Percentiles rank a stretch among this genome's conserved stretches.
phyloP scores from a whole-genome alignment of 2,329 filamentous ascomycete genomes.

The Diaporthe capsici region DNA sequence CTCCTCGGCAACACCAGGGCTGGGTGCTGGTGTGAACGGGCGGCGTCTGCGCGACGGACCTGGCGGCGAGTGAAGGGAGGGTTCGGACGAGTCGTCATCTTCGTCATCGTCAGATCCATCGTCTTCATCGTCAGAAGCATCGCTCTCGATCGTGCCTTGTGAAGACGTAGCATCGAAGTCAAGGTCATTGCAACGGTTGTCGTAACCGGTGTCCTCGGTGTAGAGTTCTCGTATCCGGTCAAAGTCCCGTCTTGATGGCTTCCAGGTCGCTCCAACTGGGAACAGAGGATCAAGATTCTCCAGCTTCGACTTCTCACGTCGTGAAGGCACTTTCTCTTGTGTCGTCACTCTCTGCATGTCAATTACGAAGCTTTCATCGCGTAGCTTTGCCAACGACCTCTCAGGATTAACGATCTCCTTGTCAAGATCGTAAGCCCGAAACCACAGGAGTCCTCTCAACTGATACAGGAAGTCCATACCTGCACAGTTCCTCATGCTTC shows the following conservation, averaged over 20 bases:
- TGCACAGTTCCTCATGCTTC: no score
- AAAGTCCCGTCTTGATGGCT: not conserved
- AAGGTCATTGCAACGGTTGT: not conserved
- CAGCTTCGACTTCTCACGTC: not conserved
- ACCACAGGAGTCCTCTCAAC: not conserved
- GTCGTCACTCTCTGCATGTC: not conserved
- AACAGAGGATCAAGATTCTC: not conserved
- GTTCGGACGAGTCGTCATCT: not conserved
- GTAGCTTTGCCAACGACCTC: not conserved
- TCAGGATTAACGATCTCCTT: not conserved
- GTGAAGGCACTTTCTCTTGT: not conserved
- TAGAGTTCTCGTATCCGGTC: not conserved
- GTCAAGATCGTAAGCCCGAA: not conserved
- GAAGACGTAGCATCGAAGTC: not conserved
- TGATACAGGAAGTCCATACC: constrained; percentile 22
- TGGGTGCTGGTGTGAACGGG: not conserved
- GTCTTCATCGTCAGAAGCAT: not conserved
- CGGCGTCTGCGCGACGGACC: not conserved
- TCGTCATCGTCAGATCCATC: not conserved
- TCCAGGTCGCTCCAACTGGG: not conserved
- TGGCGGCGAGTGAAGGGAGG: not conserved
- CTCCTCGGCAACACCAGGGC: not conserved
- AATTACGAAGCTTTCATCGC: not conserved
- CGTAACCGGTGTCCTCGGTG: not conserved
- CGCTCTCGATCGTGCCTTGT: not conserved